Conservation (phyloP, 345 rosid genomes). For the Carallia brachiata region DNA sequence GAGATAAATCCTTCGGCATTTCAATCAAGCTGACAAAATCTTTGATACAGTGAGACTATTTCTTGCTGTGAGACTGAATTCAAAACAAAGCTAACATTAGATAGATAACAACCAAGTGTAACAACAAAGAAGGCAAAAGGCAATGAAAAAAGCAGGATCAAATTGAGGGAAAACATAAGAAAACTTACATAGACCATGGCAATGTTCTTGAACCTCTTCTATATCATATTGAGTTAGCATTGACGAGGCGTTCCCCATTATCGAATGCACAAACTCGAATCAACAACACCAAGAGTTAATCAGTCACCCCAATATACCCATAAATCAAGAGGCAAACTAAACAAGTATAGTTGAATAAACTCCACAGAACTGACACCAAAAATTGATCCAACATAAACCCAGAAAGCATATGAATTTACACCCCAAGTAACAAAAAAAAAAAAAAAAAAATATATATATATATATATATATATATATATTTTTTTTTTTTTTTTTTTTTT, state of each 20-base stretch:
- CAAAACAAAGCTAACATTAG: constrained; percentile 10
- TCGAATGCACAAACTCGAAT: constrained; percentile 3
- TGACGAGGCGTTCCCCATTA: constrained; percentile 70
- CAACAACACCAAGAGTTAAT: constrained; percentile 7
- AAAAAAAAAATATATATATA: too few relatives aligned
- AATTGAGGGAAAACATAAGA: too few relatives aligned
- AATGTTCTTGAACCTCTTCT: constrained; percentile 66
- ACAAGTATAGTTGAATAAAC: too few relatives aligned
- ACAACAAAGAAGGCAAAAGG: background rate
- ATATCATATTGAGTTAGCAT: constrained; percentile 74
- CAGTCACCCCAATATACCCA: constrained; percentile 1
- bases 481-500: too few relatives aligned
- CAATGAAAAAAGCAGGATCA: background rate
- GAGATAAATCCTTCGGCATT: constrained; percentile 74
- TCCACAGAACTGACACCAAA: too few relatives aligned
- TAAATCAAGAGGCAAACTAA: background rate
- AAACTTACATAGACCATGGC: constrained; percentile 57
- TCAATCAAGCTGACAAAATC: constrained; percentile 81
- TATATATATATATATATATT: too few relatives aligned
- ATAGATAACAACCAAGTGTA: constrained; percentile 10
- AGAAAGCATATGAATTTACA: background rate
- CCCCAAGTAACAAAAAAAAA: background rate
- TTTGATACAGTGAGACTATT: constrained; percentile 65
- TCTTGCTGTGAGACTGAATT: constrained; percentile 66
- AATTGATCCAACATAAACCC: background rate